A percentile compares a stretch with the other conserved stretches of the same genome.
These are phyloP conservation scores for Vachellia collinsii DNA, from an alignment of 306 rosid species.

Conservation along the genomic window DNA sequence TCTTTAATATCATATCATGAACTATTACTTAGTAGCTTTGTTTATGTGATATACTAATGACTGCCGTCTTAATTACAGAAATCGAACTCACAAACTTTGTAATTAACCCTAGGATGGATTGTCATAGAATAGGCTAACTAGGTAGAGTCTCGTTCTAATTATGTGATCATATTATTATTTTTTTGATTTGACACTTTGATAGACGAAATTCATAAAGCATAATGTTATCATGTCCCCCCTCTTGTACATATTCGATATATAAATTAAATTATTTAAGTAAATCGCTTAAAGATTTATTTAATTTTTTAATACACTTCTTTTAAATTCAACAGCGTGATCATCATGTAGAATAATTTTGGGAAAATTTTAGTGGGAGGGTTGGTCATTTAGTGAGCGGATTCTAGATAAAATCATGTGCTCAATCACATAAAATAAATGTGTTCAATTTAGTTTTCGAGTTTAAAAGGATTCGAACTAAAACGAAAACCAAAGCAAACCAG, in stretches of 20 bases:
- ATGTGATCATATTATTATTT: neutral
- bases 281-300: neutral
- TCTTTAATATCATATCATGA: neutral
- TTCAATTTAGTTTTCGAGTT: too few species aligned
- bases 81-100: neutral
- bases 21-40: neutral
- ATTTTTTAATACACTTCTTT: neutral
- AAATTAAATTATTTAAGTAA: too few species aligned
- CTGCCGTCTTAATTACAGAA: neutral
- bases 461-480: too few species aligned
- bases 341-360: neutral
- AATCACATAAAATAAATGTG: too few species aligned
- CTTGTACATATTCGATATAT: neutral
- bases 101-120: neutral
- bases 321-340: neutral
- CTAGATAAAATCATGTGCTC: neutral
- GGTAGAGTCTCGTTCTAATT: neutral
- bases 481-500: too few species aligned
- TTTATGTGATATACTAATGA: neutral
- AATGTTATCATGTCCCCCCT: neutral
- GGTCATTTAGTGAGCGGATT: neutral
- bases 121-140: neutral
- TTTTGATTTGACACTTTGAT: neutral
- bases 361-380: neutral
- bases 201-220: too few species aligned